Evolutionary conservation across 768 basidiomycete species (phyloP).

Genomic region (Amanita subjunquillea): DNA sequence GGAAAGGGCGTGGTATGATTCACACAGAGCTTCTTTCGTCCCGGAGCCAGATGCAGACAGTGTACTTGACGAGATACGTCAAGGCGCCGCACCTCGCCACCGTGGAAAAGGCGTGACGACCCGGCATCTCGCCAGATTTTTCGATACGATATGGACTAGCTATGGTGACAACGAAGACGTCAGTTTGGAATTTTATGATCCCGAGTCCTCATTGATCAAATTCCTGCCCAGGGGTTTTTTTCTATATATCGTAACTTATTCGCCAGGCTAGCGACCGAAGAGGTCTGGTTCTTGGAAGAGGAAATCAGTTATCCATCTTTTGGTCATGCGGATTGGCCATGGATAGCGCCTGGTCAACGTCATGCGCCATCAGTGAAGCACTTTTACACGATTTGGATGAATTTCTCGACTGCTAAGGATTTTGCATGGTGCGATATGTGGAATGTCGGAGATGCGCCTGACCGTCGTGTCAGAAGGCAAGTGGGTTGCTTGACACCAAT

Average conservation of each 20-base stretch:
- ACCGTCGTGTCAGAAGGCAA: conserved; percentile 72
- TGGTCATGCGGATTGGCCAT: conserved; percentile 69
- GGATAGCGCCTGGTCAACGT: conserved; percentile 39
- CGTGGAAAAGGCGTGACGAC: conserved; percentile 72
- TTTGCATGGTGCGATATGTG: conserved; percentile 85
- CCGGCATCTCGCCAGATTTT: conserved; percentile 76
- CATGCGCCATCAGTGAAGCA: conserved; percentile 44
- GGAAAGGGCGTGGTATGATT: conserved; percentile 99
- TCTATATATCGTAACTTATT: conserved; percentile 86
- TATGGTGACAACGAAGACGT: conserved; percentile 59
- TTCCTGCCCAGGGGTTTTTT: conserved; percentile 65
- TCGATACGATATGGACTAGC: conserved; percentile 62
- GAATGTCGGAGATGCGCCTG: conserved; percentile 77
- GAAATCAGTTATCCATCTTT: conserved; percentile 64
- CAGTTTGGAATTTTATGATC: conserved; percentile 13
- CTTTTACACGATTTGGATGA: conserved; percentile 84
- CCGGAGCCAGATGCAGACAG: conserved; percentile 78
- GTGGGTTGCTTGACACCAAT: conserved; percentile 4
- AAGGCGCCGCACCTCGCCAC: conserved; percentile 44
- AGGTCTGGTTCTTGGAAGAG: conserved; percentile 34
- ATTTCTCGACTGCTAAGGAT: conserved; percentile 80
- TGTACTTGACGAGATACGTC: conserved; percentile 78
- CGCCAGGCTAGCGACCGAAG: conserved; percentile 72
- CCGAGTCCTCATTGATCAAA: not conserved
- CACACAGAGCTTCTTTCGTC: conserved; percentile 70